Evolutionary conservation across 2,329 filamentous ascomycete species (phyloP).

Genomic region (Colletotrichum graminicola): DNA sequence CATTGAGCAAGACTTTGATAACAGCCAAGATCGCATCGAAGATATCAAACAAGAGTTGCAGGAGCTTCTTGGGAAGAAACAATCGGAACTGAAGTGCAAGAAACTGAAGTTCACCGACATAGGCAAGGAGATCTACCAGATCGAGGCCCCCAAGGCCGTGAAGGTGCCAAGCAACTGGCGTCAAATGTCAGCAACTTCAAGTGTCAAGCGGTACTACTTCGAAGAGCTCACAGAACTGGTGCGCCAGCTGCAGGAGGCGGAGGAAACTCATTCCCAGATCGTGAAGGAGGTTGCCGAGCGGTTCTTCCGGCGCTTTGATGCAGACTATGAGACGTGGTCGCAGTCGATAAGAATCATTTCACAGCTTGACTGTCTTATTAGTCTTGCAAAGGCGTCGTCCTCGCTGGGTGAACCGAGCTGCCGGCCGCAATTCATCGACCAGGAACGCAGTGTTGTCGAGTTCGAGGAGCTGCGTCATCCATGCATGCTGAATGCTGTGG

Average conservation of each 20-base stretch:
- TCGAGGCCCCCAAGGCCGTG: slow-evolving; percentile 86
- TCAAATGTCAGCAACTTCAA: slow-evolving; percentile 94
- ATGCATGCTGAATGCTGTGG: slow-evolving; percentile 89
- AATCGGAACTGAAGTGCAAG: slow-evolving; percentile 79
- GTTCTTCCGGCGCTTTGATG: slow-evolving; percentile 90
- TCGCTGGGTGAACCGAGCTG: slow-evolving; percentile 89
- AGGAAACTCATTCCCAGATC: slow-evolving; percentile 93
- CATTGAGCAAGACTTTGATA: slow-evolving; percentile 92
- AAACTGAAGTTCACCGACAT: slow-evolving; percentile 83
- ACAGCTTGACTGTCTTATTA: slow-evolving; percentile 94
- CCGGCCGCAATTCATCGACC: slow-evolving; percentile 87
- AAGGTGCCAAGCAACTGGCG: slow-evolving; percentile 93
- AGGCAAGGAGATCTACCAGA: slow-evolving; percentile 96
- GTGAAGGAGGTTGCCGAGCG: slow-evolving; percentile 86
- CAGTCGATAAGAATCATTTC: slow-evolving; percentile 90
- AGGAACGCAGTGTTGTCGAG: slow-evolving; percentile 87
- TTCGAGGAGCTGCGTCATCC: slow-evolving; percentile 94
- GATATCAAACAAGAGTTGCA: slow-evolving; percentile 80
- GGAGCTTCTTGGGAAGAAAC: slow-evolving; percentile 76
- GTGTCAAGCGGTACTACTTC: slow-evolving; percentile 95
- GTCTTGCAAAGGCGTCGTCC: slow-evolving; percentile 88
- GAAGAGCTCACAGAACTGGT: slow-evolving; percentile 85
- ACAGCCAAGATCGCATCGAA: slow-evolving; percentile 81
- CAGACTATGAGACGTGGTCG: slow-evolving; percentile 87
- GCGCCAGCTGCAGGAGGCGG: slow-evolving; percentile 89